Evolutionary conservation across 768 basidiomycete genomes (phyloP).

Genomic region (Ephemerocybe angulata): DNA sequence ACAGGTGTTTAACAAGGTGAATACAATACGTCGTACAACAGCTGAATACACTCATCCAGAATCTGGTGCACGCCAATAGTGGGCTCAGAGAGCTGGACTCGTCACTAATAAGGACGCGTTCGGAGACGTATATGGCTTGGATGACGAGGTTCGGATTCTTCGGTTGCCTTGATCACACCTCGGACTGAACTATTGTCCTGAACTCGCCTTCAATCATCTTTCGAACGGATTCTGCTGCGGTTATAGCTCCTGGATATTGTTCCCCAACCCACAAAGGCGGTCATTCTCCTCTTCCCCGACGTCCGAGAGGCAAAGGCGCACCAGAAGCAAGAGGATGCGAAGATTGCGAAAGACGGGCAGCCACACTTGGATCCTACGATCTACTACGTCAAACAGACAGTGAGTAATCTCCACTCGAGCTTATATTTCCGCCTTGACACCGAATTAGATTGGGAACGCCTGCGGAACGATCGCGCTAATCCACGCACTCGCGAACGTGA

Average conservation of each 20-base stretch:
- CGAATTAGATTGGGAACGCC: conserved; percentile 67
- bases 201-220: background rate
- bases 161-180: background rate
- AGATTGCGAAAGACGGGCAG: conserved; percentile 44
- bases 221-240: background rate
- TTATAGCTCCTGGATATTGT: conserved; percentile 66
- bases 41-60: background rate
- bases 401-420: conserved; percentile 25
- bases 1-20: conserved; percentile 48
- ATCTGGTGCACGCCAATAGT: conserved; percentile 33
- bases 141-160: conserved; percentile 50
- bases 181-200: background rate
- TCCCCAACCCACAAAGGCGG: conserved; percentile 72
- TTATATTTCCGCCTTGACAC: background rate
- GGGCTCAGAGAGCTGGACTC: conserved; percentile 69
- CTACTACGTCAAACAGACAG: conserved; percentile 90
- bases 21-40: background rate
- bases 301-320: conserved; percentile 42
- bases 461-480: conserved; percentile 87
- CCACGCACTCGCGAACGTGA: conserved; percentile 78
- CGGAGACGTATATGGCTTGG: conserved; percentile 71
- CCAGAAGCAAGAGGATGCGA: conserved; percentile 57
- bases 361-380: conserved; percentile 56
- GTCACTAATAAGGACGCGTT: conserved; percentile 48
- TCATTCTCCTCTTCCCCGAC: conserved; percentile 82